Percentiles rank a stretch among this genome's conserved stretches.
Conservation (phyloP, 2,329 filamentous ascomycete species). For the Penicillium italicum region DNA sequence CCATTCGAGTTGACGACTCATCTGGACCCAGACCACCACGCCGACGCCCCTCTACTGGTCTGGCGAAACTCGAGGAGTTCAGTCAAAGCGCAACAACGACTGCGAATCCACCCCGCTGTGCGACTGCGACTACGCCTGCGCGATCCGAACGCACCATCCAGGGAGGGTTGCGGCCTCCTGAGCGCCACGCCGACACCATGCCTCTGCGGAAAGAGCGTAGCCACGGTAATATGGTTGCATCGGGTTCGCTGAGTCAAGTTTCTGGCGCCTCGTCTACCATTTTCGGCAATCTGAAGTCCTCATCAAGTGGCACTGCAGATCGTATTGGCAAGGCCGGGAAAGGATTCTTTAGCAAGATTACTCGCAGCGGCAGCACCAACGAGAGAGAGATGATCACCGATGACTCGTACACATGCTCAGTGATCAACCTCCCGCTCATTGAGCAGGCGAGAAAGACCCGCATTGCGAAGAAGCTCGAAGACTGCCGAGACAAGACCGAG, state of each 20-base stretch:
- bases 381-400: slow-evolving; percentile 67
- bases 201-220: slow-evolving; percentile 36
- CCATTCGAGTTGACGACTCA: slow-evolving; percentile 43
- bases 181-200: slow-evolving; percentile 50
- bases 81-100: slow-evolving; percentile 36
- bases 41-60: slow-evolving; percentile 40
- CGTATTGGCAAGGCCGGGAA: slow-evolving; percentile 69
- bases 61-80: slow-evolving; percentile 39
- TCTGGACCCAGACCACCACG: slow-evolving; percentile 30
- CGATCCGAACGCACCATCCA: slow-evolving; percentile 65
- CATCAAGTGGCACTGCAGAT: slow-evolving; percentile 70
- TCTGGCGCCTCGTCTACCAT: slow-evolving; percentile 59
- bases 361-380: slow-evolving; percentile 66
- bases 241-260: slow-evolving; percentile 46
- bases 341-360: slow-evolving; percentile 75
- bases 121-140: slow-evolving; percentile 56
- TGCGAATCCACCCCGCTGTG: slow-evolving; percentile 55
- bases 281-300: slow-evolving; percentile 69
- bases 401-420: slow-evolving; percentile 77
- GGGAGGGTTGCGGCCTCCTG: slow-evolving; percentile 61
- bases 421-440: slow-evolving; percentile 80
- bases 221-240: slow-evolving; percentile 42
- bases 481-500: slow-evolving; percentile 90
- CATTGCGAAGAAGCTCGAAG: slow-evolving; percentile 83
- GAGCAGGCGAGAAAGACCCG: slow-evolving; percentile 87